phyloP scores from a whole-genome alignment of 2,329 filamentous ascomycete species.

The Trichothecium sympodiale region DNA sequence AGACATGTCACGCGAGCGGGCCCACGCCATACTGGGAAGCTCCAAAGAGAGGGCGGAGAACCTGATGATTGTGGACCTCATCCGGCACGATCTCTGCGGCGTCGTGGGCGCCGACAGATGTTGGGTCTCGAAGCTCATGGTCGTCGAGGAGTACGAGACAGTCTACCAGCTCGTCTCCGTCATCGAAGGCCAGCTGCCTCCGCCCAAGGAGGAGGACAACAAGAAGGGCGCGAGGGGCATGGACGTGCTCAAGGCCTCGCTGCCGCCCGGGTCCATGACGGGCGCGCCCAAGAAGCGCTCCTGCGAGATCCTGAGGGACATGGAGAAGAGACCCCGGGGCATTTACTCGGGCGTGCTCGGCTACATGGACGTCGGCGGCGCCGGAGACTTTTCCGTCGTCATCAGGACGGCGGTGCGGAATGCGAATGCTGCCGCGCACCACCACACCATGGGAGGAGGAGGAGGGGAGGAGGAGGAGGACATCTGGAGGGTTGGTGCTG shows the following conservation, averaged over 20 bases:
- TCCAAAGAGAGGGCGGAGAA: constrained; percentile 66
- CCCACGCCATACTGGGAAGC: constrained; percentile 18
- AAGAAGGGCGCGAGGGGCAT: constrained; percentile 37
- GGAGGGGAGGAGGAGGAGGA: constrained; percentile 17
- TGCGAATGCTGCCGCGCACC: constrained; percentile 3
- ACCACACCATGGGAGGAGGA: constrained; percentile 8
- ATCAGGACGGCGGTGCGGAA: constrained; percentile 52
- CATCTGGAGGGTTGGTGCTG: constrained; percentile 55
- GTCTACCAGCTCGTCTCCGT: constrained; percentile 63
- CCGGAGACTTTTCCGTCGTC: constrained; percentile 59
- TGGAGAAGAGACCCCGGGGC: constrained; percentile 44
- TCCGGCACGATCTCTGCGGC: constrained; percentile 59
- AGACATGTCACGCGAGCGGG: constrained; percentile 17
- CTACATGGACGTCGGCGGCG: constrained; percentile 59
- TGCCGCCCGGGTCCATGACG: constrained; percentile 66
- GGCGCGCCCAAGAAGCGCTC: constrained; percentile 64
- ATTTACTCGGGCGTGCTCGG: constrained; percentile 61
- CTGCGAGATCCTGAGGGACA: constrained; percentile 50
- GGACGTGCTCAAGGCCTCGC: constrained; percentile 46
- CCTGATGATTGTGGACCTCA: constrained; percentile 68
- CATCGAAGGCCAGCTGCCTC: constrained; percentile 25
- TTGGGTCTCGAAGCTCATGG: constrained; percentile 51
- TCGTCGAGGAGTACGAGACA: constrained; percentile 59
- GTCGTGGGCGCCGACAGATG: constrained; percentile 49
- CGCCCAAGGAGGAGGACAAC: too few species aligned